Evolutionary conservation across 805 yeast genomes (phyloP).

Genomic region (Wickerhamiella alocasiicola): DNA sequence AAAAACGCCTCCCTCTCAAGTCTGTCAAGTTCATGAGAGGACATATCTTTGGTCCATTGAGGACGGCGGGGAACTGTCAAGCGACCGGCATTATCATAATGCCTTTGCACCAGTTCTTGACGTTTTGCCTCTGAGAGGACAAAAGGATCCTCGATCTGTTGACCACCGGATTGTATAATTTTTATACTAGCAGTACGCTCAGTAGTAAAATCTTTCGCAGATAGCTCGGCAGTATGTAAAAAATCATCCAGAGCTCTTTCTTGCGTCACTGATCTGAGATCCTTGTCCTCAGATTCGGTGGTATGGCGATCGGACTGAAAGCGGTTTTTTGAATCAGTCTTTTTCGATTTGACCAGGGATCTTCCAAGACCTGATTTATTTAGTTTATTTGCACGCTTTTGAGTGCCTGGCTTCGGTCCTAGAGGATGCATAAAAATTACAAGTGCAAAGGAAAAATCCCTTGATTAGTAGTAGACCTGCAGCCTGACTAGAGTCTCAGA

Average conservation of each 20-base stretch:
- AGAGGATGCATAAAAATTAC: slow-evolving; percentile 20
- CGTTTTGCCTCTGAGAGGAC: slow-evolving; percentile 57
- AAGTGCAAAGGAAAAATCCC: no score
- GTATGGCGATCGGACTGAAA: slow-evolving; percentile 77
- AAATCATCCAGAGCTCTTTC: slow-evolving; percentile 91
- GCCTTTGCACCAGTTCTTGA: slow-evolving; percentile 42
- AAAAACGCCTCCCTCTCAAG: slow-evolving; percentile 82
- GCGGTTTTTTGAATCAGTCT: slow-evolving; percentile 41
- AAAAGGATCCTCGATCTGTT: slow-evolving; percentile 38
- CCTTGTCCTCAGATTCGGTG: slow-evolving; percentile 71
- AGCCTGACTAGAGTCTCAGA: no score
- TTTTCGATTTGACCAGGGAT: slow-evolving; percentile 62
- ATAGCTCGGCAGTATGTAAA: slow-evolving; percentile 86
- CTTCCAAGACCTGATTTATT: slow-evolving; percentile 79
- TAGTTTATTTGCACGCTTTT: slow-evolving; percentile 41
- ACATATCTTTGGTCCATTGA: slow-evolving; percentile 59
- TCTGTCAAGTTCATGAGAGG: slow-evolving; percentile 67
- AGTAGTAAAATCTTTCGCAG: slow-evolving; percentile 92
- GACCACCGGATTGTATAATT: slow-evolving; percentile 46
- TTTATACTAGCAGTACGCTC: slow-evolving; percentile 73
- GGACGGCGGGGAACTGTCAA: slow-evolving; percentile 93
- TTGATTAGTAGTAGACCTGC: no score
- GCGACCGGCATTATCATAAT: slow-evolving; percentile 40
- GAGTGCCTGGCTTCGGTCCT: slow-evolving; percentile 86
- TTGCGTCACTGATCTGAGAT: slow-evolving; percentile 85